Evolutionary conservation across 371 early-diverging fungal species (phyloP), one percentile per base, ranked within the genome.

Genomic region (Thermomucor indicae-seudaticae): DNA sequence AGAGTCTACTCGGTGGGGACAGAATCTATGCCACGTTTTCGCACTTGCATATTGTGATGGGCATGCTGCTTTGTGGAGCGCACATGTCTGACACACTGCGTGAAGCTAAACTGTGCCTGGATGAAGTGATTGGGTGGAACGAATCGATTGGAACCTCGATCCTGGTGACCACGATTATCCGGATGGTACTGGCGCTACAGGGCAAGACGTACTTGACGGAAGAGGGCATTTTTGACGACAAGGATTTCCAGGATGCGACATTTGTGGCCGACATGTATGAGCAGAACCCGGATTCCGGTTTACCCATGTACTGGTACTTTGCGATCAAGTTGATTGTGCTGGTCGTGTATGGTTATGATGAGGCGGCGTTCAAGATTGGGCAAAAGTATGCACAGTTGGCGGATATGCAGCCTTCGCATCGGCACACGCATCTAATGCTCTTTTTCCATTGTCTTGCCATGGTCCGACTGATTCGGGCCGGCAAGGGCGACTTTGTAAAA

Each of bases 391-490:
- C 54, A 0, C 54, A 60, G 11, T 46, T 60, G 30, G 55, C 64
- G 4, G 64, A 60, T 30, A 47, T 53, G n/a, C 49, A 66, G 32
- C 68, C 71, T 5, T 65, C 68, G 11, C 51, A 55, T 10, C 65
- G 75, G 4, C 66, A 65, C 29, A 68, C 69, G 1, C 71, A 70
- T 41, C 20, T 65, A 24, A 70, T 70, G 68, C 49, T 64, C 19
- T 70, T 70, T 42, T 60, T 58, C 38, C 58, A 68, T n/a, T 68
- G 71, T 40, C 48, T 74, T 23, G 65, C 68, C 22, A 53, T 74
- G 29, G 45, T 65, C 12, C 60, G 68, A 8, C 20, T 64, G 16
- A 42, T 62, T 0, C 58, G 58, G 23, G 38, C 55, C 23, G 43
- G 42, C 19, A 39, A 47, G 19, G 22, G 28, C 27, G 47, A 49